phyloP scores from a whole-genome alignment of 2,329 filamentous ascomycete genomes.

The Plenodomus biglobosus region DNA sequence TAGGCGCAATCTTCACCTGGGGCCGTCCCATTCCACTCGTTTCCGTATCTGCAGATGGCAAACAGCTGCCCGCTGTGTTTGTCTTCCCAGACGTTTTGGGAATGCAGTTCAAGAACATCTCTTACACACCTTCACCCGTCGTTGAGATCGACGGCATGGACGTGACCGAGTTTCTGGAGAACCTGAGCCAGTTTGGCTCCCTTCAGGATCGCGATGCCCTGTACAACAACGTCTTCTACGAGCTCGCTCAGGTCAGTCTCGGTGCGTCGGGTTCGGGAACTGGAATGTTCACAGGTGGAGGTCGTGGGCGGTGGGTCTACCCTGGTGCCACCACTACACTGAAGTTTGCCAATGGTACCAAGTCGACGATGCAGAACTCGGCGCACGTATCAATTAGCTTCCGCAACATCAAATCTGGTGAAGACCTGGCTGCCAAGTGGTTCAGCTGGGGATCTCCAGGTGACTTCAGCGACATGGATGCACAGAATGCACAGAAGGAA shows the following conservation, averaged over 20 bases:
- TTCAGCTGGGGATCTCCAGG: conserved; percentile 34
- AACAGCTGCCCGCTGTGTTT: conserved; percentile 60
- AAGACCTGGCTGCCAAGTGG: conserved; percentile 44
- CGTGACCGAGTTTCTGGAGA: conserved; percentile 52
- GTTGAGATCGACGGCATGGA: conserved; percentile 59
- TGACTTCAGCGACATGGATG: background rate
- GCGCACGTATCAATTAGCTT: conserved; percentile 46
- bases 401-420: conserved; percentile 44
- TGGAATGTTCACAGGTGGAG: conserved; percentile 49
- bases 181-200: conserved; percentile 50
- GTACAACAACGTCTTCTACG: conserved; percentile 56
- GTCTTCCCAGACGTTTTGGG: conserved; percentile 52
- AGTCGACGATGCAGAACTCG: conserved; percentile 47
- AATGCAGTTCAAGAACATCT: conserved; percentile 47
- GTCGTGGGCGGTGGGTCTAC: conserved; percentile 48
- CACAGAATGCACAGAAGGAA: background rate
- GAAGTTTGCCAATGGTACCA: conserved; percentile 50
- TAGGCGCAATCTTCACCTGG: conserved; percentile 55
- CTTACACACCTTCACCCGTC: conserved; percentile 54
- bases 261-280: conserved; percentile 45
- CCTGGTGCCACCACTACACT: conserved; percentile 49
- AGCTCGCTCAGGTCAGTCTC: conserved; percentile 48
- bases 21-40: conserved; percentile 55
- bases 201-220: conserved; percentile 61
- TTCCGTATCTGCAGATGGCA: conserved; percentile 63